Evolutionary conservation across 1,284 basidiomycete species (phyloP).

Genomic region (Cryptococcus hybrid): DNA sequence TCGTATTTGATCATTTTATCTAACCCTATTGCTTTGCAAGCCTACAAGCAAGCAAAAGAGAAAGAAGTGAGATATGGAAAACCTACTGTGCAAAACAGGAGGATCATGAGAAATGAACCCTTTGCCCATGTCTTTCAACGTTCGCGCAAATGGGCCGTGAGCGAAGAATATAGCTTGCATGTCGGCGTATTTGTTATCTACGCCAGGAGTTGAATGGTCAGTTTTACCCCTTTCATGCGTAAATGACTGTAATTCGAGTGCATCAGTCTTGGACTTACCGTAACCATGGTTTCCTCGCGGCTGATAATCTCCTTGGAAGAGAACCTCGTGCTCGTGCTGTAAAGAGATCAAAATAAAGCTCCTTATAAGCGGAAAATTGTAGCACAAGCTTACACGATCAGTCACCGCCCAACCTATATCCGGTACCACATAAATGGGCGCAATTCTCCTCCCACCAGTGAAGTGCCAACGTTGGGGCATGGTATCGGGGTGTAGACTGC

Average conservation of each 20-base stretch:
- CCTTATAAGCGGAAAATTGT: not conserved
- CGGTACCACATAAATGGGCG: slow-evolving; percentile 82
- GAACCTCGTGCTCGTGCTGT: slow-evolving; percentile 48
- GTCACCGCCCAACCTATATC: slow-evolving; percentile 70
- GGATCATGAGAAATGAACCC: slow-evolving; percentile 54
- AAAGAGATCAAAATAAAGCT: not conserved
- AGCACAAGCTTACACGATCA: slow-evolving; percentile 46
- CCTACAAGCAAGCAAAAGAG: not conserved
- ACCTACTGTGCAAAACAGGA: slow-evolving; percentile 63
- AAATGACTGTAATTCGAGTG: not conserved
- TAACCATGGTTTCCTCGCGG: slow-evolving; percentile 59
- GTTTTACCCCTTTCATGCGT: not conserved
- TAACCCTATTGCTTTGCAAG: not conserved
- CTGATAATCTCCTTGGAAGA: slow-evolving; percentile 59
- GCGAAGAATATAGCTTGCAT: slow-evolving; percentile 92
- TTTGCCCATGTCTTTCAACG: slow-evolving; percentile 56
- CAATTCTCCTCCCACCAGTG: slow-evolving; percentile 66
- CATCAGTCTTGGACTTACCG: slow-evolving; percentile 53
- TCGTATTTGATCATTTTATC: not conserved
- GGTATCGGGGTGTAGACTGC: slow-evolving; percentile 71
- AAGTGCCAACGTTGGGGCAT: slow-evolving; percentile 83
- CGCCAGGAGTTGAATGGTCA: slow-evolving; percentile 28
- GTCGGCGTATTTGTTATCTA: slow-evolving; percentile 65
- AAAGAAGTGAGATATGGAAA: not conserved
- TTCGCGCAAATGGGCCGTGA: slow-evolving; percentile 75